Percentiles rank a stretch among this genome's conserved stretches.
Evolutionary conservation across 176 grass and related monocot genomes (phyloP).

Genomic region (Zizania latifolia): DNA sequence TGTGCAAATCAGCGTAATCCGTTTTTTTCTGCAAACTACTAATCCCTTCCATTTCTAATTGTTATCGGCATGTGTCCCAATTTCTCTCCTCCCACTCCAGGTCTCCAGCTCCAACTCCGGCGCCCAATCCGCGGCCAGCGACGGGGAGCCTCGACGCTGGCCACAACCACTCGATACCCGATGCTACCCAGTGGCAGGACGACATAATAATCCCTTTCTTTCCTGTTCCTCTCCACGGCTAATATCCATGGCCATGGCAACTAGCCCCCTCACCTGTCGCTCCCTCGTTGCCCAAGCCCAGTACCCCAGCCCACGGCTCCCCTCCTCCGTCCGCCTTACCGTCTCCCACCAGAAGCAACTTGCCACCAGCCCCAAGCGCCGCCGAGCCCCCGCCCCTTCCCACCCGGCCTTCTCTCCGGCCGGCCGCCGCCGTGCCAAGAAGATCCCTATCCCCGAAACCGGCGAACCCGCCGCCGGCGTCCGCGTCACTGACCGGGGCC

Average conservation of each 20-base stretch:
- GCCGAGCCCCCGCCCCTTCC: background rate
- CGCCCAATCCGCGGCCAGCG: background rate
- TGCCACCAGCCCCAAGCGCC: constrained; percentile 28
- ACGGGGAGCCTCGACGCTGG: background rate
- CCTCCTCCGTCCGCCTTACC: constrained; percentile 17
- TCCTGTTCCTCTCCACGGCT: background rate
- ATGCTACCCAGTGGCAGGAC: background rate
- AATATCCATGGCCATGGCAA: no score
- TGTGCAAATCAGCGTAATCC: no score
- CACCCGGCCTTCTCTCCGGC: constrained; percentile 45
- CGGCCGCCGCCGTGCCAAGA: constrained; percentile 4
- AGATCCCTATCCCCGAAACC: constrained; percentile 20
- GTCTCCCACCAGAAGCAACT: constrained; percentile 20
- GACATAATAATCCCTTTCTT: background rate
- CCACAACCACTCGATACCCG: background rate
- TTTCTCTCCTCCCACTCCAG: background rate
- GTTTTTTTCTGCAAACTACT: no score
- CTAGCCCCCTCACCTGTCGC: background rate
- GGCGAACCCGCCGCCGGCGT: constrained; percentile 44
- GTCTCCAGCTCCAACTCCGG: background rate
- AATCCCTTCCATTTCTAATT: no score
- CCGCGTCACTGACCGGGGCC: constrained; percentile 55
- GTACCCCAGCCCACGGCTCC: constrained; percentile 29
- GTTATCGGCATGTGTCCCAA: no score
- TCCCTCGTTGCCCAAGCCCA: constrained; percentile 8